Base-by-base conservation (phyloP, 2,329 filamentous ascomycete genomes). In the Sordariomycetes sp. region DNA sequence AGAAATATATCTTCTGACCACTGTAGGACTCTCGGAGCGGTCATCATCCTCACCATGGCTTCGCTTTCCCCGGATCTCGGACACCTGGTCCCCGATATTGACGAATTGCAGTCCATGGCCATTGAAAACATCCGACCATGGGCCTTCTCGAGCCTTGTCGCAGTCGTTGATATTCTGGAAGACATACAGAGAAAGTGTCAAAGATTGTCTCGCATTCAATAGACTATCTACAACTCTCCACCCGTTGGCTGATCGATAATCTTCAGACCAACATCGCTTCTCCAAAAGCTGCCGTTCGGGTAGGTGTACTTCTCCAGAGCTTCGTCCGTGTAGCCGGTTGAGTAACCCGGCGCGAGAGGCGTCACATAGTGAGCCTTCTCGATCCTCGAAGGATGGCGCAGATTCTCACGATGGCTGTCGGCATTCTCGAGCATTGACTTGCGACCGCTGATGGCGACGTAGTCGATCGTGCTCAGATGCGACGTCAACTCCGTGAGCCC, bases 401-500 rank as follows among this genome's bases (percentile, higher is more conserved):
- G 35, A 20, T 49, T 50, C 39, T 51, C 48, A 9, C 46, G 40
- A 39, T 48, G 46, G 39, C 45, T 47, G 19, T 46, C 45, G 26
- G 45, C 45, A 28, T 40, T 42, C 34, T 45, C 44, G 9, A 47
- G 39, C 45, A 47, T 47, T 11, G 45, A 47, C 39, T 43, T 46
- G n/a, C 39, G 40, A 19, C 45, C 45, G 20, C 37, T 45, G 33
- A 47, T 39, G 25, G 44, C 44, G 33, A 48, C 34, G 30, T 46
- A 48, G 34, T 44, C 44, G 34, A 47, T 46, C 21, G 39, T 43
- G 38, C 34, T 47, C 41, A 94, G 62, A 60, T 94, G 87, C 66
- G 94, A 86, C 0, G 87, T 94, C 64, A 94, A 94, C 61, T 94
- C 88, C 23, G 87, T 86, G 41, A 94, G 68, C 6, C 87, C 87